Base-by-base conservation (phyloP, 371 early-diverging fungal genomes). In the Mucor velutinosus region DNA sequence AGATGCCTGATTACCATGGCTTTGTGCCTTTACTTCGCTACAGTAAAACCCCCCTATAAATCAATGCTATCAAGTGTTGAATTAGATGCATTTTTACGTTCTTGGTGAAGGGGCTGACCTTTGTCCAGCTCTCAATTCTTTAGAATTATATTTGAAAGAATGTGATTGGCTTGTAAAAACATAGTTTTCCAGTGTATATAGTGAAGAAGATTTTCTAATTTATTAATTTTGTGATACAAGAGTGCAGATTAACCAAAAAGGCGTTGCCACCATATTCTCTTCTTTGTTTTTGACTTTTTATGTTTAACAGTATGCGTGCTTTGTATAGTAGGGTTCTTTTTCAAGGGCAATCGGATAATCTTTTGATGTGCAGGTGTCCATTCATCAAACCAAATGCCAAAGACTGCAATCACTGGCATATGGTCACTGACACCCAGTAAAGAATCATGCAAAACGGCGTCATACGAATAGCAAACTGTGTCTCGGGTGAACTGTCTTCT, bases 321-420 rank as follows among this genome's bases (percentile, higher is more conserved):
- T 57, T 64, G 64, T 15, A 58, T 47, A 3, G 73, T 62, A 10
- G 58, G 39, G 15, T 57, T 51, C 21, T 62, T 65, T 27, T 53
- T 58, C 15, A 62, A 45, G 15, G 45, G 23, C 15, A 70, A 17
- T 10, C 47, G 39, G 8, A 33, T 58, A 21, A 59, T 30, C 32
- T 66, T 58, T 35, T 66, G 27, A 32, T 60, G 37, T 8, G 17
- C 30, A 2, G 47, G 33, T 0, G 58, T 47, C 77, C 77, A 77
- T 58, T 75, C 74, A 70, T 85, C 81, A 43, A 87, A 87, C 17
- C 72, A 76, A 2, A 86, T 78, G 0, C 83, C 85, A 77, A 82
- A 87, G 6, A 83, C 79, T 11, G 83, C 89, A 19, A 86, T 79
- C 21, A 89, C 88, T 23, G 89, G 89, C 58, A 81, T 75, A 73